These are phyloP conservation scores for Penicillium sp. DNA, from an alignment of 2,329 filamentous ascomycete species.

Conservation along the genomic window DNA sequence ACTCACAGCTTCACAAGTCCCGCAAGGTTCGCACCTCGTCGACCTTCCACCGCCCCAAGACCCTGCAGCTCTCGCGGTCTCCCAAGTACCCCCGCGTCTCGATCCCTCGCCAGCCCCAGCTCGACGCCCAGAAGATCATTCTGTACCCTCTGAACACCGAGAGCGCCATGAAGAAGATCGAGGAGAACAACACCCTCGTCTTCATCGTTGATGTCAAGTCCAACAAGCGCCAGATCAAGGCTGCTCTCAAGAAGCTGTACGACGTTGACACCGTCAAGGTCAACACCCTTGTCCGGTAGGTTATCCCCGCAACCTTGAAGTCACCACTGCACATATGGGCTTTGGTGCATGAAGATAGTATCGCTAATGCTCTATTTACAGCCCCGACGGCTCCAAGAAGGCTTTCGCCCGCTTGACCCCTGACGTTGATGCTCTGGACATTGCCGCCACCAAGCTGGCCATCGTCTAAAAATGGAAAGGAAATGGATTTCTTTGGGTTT, in stretches of 20 bases:
- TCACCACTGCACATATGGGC: no score
- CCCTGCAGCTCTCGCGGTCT: conserved; percentile 82
- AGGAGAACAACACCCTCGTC: conserved; percentile 99
- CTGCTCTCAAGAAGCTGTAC: conserved; percentile 97
- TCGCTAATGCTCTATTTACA: conserved; percentile 39
- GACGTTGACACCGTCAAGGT: conserved; percentile 98
- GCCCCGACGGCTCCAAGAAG: conserved; percentile 98
- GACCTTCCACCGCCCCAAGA: conserved; percentile 98
- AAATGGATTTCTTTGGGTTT: conserved; percentile 49
- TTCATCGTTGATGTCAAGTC: conserved; percentile 97
- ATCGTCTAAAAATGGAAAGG: conserved; percentile 73
- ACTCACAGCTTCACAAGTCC: conserved; percentile 75
- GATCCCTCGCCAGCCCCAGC: conserved; percentile 82
- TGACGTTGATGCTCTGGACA: conserved; percentile 98
- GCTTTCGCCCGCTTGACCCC: conserved; percentile 93
- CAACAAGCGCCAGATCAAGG: conserved; percentile 99
- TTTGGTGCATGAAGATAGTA: background rate
- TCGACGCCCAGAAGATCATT: conserved; percentile 98
- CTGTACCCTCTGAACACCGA: conserved; percentile 99
- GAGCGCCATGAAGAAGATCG: conserved; percentile 99
- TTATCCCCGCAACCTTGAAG: no score
- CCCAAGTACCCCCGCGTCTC: conserved; percentile 98
- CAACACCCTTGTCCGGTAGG: conserved; percentile 96
- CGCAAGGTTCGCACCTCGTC: conserved; percentile 91
- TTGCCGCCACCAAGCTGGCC: conserved; percentile 97